Evolutionary conservation across 148 eudicot genomes (phyloP).

Genomic region (Chenopodium album): DNA sequence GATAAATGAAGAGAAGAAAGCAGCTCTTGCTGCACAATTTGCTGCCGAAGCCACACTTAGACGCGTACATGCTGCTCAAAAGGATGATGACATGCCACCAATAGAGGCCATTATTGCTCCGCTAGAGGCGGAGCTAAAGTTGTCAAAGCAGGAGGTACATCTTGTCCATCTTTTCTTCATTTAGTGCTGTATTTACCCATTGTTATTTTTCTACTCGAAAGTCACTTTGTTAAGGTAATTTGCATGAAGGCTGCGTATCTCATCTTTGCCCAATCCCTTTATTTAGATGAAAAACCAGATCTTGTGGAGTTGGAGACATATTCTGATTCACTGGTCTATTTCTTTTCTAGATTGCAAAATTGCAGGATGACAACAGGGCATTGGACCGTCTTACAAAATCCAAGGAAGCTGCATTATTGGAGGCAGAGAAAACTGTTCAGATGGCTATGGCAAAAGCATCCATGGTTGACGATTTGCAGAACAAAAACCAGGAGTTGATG

Average conservation of each 20-base stretch:
- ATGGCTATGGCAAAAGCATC: constrained; percentile 88
- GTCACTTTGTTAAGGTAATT: not conserved
- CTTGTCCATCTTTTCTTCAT: not conserved
- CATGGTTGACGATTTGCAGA: constrained; percentile 91
- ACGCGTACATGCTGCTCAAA: constrained; percentile 95
- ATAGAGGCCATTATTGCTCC: constrained; percentile 96
- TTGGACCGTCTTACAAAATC: constrained; percentile 93
- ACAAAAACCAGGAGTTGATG: constrained; percentile 86
- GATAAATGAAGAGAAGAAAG: constrained; percentile 82
- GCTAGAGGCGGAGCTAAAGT: constrained; percentile 89
- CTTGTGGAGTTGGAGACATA: not conserved
- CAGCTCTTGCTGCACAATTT: constrained; percentile 89
- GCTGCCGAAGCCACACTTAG: constrained; percentile 99
- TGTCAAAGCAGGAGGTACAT: constrained; percentile 72
- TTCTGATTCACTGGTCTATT: constrained; percentile 21
- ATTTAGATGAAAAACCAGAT: not conserved
- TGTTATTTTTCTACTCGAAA: not conserved
- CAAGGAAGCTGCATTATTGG: constrained; percentile 90
- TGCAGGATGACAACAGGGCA: constrained; percentile 94
- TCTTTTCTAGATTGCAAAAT: constrained; percentile 59
- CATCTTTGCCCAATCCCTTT: not conserved
- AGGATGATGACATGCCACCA: constrained; percentile 95
- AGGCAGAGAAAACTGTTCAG: constrained; percentile 80
- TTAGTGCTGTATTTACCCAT: not conserved
- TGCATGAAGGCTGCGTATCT: not conserved